Evolutionary conservation across 2,329 filamentous ascomycete species (phyloP), one percentile per base, ranked within the genome.

Genomic region (Pestalotiopsis sp.): DNA sequence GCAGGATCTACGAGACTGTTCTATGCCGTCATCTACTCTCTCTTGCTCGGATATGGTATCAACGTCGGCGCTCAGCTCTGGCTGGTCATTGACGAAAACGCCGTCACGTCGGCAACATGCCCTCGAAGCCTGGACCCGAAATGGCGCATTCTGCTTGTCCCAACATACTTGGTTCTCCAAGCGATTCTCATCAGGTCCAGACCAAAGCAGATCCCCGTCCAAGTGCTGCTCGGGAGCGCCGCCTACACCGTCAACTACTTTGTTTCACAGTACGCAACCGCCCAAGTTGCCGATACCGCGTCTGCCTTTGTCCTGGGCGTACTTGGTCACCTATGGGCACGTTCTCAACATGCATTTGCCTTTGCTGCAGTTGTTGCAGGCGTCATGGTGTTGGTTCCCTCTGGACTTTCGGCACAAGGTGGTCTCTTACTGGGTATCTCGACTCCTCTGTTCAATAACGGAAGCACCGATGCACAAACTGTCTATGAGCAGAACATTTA

Each of bases 1-100:
- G 89, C 91, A 0, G 91, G 91, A 0, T 92, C 90, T 0, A 91
- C 93, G 25, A 89, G 91, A 27, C 91, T 93, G 81, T 90, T 93
- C 12, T 93, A 93, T 73, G 90, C 91, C 39, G 90, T 93, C 73
- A 90, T 93, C 69, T 93, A 93, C 78, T 91, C 90, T 0, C 83
- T 93, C 0, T 90, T 93, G 69, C 86, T 93, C 3, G 91, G 91
- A 1, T 93, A 92, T 74, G 91, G 91, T 13, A 91, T 93, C 71
- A 92, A 91, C 5, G 74, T 79, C 25, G 78, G 77, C 65, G 76
- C 77, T 5, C 36, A 84, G 77, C 76, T 84, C 77, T 81, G 82
- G 80, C 83, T 82, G 77, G 74, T 84, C 73, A 71, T 85, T 78
- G 68, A 80, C 79, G 79, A 81, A 9, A 76, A 78, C 11, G 81